Conservation (phyloP, 352 stramenopile species). For the Achlya hypogyna region DNA sequence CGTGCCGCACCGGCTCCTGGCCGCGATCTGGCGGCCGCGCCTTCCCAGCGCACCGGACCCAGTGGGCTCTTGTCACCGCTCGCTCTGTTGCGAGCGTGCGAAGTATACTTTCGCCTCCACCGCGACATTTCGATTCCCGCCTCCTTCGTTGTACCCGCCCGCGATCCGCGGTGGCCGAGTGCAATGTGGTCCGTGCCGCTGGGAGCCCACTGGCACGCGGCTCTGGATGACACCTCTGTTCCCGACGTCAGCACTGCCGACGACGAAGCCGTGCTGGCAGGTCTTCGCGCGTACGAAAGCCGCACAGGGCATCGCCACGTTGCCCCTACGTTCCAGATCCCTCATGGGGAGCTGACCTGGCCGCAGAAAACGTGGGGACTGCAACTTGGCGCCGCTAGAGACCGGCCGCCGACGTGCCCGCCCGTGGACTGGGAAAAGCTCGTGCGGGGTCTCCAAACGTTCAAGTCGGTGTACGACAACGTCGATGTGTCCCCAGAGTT, state of each 20-base stretch:
- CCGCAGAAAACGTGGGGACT: conserved; percentile 42
- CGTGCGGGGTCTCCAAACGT: conserved; percentile 47
- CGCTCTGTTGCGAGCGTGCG: not conserved
- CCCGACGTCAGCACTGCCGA: not conserved
- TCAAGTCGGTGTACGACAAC: conserved; percentile 37
- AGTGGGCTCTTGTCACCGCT: too few species aligned
- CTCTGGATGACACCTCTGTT: not conserved
- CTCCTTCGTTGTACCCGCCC: not conserved
- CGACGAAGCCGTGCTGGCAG: not conserved
- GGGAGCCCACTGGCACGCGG: not conserved
- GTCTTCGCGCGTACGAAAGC: not conserved
- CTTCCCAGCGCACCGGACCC: too few species aligned
- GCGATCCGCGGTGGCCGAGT: not conserved
- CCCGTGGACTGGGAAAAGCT: conserved; percentile 32
- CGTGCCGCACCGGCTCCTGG: not conserved
- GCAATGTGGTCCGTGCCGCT: not conserved
- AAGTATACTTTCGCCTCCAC: not conserved
- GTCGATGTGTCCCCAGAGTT: conserved; percentile 26
- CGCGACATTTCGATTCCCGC: not conserved
- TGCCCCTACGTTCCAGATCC: not conserved
- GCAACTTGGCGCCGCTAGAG: conserved; percentile 42
- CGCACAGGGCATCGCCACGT: not conserved
- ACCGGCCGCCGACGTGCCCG: conserved; percentile 54
- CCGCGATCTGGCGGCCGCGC: not conserved
- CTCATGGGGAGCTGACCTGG: conserved; percentile 29